Base-by-base conservation (phyloP, 305 asterid species). In the Solanum hybrid region DNA sequence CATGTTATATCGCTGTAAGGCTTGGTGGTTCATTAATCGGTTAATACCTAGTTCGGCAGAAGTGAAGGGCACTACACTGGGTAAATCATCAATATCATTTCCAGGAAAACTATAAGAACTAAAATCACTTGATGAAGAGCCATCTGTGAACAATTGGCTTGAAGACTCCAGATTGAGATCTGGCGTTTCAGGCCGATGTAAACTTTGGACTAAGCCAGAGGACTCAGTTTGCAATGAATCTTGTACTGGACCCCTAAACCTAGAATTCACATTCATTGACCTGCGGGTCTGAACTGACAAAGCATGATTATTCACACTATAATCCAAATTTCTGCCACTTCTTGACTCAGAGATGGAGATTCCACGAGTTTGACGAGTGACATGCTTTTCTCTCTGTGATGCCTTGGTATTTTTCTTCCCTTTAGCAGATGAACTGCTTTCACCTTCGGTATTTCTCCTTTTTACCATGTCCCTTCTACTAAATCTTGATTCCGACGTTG, bases 1-100 rank as follows among this genome's bases (percentile, higher is more conserved):
- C 91, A 94, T 91, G 92, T 93, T 92, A 88, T 92, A 91, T 26
- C 91, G 93, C 84, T 92, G 92, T 56, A 93, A 92, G 72, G 89
- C 88, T 80, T 91, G 92, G 27, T 56, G 93, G 79, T 90, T 91
- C 91, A 85, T 87, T 40, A 89, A 78, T 77, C 45, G 94, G 85
- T 92, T 51, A 56, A 89, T 90, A 64, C 93, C 91, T 76, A 37
- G 88, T 24, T 92, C 98, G 3, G 88, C 45, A 32, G 95, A 90
- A 31, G 90, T 60, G 29, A 88, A 91, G 66, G 92, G 86, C 86
- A 86, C 82, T 69, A 87, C 85, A 78, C 88, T 24, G 93, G 91
- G 27, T 17, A 90, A 40, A 91, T 89, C 87, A 72, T 92, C 94
- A 69, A 88, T 93, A 91, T 56, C 90, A 86, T 45, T 89, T 64